Percentiles rank a stretch among this genome's conserved stretches.
Conservation (phyloP, 176 grass and related monocot species). For the Poa annua region DNA sequence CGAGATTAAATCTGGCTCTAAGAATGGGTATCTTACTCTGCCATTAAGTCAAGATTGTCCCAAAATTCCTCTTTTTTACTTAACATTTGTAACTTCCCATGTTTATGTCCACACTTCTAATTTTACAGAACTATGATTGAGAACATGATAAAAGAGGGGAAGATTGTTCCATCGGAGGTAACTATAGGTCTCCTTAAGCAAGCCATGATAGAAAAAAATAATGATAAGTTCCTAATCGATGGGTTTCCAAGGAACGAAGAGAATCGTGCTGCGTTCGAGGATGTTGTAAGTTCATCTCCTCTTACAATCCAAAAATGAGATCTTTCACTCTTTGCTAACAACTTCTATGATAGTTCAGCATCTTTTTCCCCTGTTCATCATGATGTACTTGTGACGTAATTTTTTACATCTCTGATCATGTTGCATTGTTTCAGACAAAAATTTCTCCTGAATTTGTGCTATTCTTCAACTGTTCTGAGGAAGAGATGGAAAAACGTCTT, state of each 20-base stretch:
- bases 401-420: conserved; percentile 18
- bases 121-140: conserved; percentile 84
- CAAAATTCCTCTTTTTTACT: not conserved
- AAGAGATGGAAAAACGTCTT: conserved; percentile 87
- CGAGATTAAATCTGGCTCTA: conserved; percentile 67
- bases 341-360: not conserved
- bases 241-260: conserved; percentile 94
- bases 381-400: conserved; percentile 9
- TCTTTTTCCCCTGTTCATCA: not conserved
- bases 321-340: not conserved
- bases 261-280: conserved; percentile 85
- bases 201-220: conserved; percentile 77
- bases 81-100: conserved; percentile 29
- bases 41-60: conserved; percentile 22
- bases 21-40: conserved; percentile 57
- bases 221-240: conserved; percentile 84
- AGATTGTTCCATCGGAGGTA: conserved; percentile 90
- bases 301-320: not conserved
- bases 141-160: conserved; percentile 98
- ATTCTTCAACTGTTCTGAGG: conserved; percentile 91
- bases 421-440: conserved; percentile 64
- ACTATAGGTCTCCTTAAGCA: conserved; percentile 84
- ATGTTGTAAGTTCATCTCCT: conserved; percentile 59
- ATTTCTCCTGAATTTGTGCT: conserved; percentile 74
- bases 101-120: conserved; percentile 24